Evolutionary conservation across 169 alveolate genomes (phyloP).

Genomic region (Cryptosporidium canis): DNA sequence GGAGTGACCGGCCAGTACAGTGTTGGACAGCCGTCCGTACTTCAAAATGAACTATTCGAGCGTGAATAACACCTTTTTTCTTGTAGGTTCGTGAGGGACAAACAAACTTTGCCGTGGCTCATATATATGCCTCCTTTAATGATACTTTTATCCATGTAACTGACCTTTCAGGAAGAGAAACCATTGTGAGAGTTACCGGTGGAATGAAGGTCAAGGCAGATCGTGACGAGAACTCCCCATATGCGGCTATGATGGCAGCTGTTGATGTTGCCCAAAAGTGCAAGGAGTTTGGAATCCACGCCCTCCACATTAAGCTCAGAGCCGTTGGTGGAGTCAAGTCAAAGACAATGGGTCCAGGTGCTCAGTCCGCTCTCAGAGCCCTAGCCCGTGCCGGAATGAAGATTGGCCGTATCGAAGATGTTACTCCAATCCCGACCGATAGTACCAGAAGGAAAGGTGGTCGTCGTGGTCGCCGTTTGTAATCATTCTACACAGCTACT

Average conservation of each 20-base stretch:
- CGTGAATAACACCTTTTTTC: slow-evolving; percentile 1
- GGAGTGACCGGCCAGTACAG: not conserved
- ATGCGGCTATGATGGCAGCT: slow-evolving; percentile 99
- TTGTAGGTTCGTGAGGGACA: slow-evolving; percentile 89
- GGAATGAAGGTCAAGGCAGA: slow-evolving; percentile 99
- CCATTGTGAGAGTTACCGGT: slow-evolving; percentile 98
- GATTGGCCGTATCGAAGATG: slow-evolving; percentile 99
- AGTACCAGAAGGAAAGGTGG: slow-evolving; percentile 99
- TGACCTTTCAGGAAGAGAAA: slow-evolving; percentile 99
- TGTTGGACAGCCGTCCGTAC: not conserved
- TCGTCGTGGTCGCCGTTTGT: slow-evolving; percentile 99
- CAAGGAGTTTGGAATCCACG: slow-evolving; percentile 97
- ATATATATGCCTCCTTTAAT: slow-evolving; percentile 98
- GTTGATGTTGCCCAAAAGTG: slow-evolving; percentile 96
- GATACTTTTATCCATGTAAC: slow-evolving; percentile 99
- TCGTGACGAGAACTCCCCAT: slow-evolving; percentile 99
- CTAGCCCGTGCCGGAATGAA: slow-evolving; percentile 98
- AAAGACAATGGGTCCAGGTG: slow-evolving; percentile 99
- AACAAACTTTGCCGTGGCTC: slow-evolving; percentile 98
- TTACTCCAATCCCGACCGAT: slow-evolving; percentile 99
- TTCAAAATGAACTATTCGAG: not conserved
- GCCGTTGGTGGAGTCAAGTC: slow-evolving; percentile 98
- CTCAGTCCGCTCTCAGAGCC: slow-evolving; percentile 99
- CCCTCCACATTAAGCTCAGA: slow-evolving; percentile 98
- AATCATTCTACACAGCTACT: slow-evolving; percentile 1